Conservation (phyloP, 352 stramenopile species). For the Pythium rishiriense region DNA sequence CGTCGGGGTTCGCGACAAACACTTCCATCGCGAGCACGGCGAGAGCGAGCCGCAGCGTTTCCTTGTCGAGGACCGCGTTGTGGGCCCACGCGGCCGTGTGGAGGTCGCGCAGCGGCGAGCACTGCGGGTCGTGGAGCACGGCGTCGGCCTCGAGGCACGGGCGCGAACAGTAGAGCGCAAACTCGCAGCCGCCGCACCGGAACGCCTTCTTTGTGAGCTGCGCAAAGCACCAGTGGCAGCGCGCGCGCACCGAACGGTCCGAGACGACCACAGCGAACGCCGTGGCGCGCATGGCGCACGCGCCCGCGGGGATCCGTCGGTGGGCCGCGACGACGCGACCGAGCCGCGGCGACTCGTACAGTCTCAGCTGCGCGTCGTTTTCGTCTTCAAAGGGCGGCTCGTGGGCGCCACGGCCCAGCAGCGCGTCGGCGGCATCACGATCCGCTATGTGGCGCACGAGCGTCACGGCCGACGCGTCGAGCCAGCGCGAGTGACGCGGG, state of each 20-base stretch:
- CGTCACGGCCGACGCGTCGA: constrained; percentile 14
- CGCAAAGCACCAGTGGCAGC: constrained; percentile 68
- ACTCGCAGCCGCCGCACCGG: constrained; percentile 51
- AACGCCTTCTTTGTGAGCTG: constrained; percentile 44
- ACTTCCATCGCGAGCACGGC: constrained; percentile 61
- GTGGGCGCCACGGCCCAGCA: constrained; percentile 21
- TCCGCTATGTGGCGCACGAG: not conserved
- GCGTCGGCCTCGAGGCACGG: constrained; percentile 46
- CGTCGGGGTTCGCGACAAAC: constrained; percentile 38
- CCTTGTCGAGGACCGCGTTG: constrained; percentile 30
- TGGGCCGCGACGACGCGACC: constrained; percentile 42
- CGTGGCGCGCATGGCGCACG: constrained; percentile 37
- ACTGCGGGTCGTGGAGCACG: constrained; percentile 55
- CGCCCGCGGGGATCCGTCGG: constrained; percentile 28
- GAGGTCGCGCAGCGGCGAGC: constrained; percentile 32
- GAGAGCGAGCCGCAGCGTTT: constrained; percentile 48
- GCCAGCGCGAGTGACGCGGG: constrained; percentile 26
- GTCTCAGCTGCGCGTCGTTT: constrained; percentile 18
- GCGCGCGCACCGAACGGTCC: constrained; percentile 28
- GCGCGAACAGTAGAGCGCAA: constrained; percentile 53
- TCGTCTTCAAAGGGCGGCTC: constrained; percentile 29
- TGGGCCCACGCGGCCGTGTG: not conserved
- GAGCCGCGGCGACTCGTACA: constrained; percentile 25
- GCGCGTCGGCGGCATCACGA: constrained; percentile 5
- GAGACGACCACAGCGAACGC: constrained; percentile 56